Evolutionary conservation across 169 alveolate species (phyloP).

Genomic region (Eimeria praecox): DNA sequence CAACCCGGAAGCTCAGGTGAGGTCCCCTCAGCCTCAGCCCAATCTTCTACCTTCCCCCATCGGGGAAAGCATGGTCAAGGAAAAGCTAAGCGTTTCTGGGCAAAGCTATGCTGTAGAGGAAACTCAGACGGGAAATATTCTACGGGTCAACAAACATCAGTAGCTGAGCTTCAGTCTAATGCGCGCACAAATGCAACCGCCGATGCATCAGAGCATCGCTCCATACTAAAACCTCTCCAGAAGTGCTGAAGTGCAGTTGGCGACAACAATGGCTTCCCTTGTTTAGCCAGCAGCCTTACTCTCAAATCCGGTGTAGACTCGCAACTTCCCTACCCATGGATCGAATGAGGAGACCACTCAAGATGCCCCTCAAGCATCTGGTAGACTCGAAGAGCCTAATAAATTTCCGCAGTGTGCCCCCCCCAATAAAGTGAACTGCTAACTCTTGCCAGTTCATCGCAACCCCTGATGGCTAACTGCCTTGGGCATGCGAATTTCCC

Average conservation of each 20-base stretch:
- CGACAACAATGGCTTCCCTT: not conserved
- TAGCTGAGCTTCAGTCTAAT: not conserved
- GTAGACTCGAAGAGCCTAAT: not conserved
- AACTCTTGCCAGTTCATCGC: not conserved
- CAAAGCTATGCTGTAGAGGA: not conserved
- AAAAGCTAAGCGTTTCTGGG: not conserved
- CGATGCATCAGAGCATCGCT: not conserved
- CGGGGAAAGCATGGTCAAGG: not conserved
- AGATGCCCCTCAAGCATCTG: not conserved
- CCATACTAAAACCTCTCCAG: not conserved
- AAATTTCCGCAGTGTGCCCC: not conserved
- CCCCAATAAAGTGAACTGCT: no score
- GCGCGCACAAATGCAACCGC: not conserved
- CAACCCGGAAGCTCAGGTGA: not conserved
- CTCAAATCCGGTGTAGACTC: not conserved
- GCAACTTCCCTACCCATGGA: not conserved
- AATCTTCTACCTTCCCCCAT: not conserved
- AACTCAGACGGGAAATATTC: not conserved
- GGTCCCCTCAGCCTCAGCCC: not conserved
- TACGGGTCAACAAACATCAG: not conserved
- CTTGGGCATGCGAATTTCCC: not conserved
- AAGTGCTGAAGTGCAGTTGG: not conserved
- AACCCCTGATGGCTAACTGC: not conserved
- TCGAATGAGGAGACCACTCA: not conserved
- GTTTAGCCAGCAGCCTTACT: not conserved